Evolutionary conservation across 2,329 filamentous ascomycete species (phyloP).

Genomic region (Colletotrichum coccodes): DNA sequence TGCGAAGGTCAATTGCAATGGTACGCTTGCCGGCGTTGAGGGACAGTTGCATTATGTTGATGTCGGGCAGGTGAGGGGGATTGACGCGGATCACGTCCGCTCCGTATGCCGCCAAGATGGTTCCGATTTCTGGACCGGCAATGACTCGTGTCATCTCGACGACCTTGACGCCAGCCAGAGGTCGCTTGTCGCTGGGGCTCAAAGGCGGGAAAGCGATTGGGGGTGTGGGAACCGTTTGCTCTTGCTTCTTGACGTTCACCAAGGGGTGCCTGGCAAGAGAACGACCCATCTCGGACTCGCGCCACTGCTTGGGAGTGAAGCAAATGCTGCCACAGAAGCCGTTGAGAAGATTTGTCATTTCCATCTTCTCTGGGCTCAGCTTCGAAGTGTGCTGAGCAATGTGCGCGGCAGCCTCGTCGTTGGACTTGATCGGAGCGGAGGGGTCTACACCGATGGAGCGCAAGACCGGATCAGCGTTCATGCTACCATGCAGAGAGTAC

Average conservation of each 20-base stretch:
- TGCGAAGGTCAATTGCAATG: constrained; percentile 56
- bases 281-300: constrained; percentile 25
- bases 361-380: constrained; percentile 26
- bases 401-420: constrained; percentile 15
- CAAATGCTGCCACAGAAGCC: constrained; percentile 27
- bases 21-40: constrained; percentile 59
- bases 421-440: background rate
- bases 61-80: constrained; percentile 52
- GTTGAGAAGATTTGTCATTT: constrained; percentile 21
- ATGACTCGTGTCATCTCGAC: constrained; percentile 61
- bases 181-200: constrained; percentile 41
- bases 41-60: constrained; percentile 50
- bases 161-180: constrained; percentile 58
- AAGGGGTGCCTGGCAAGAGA: constrained; percentile 35
- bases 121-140: constrained; percentile 56
- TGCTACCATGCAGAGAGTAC: constrained; percentile 62
- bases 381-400: constrained; percentile 14
- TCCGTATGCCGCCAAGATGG: constrained; percentile 53
- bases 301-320: constrained; percentile 24
- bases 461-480: constrained; percentile 54
- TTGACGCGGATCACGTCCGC: constrained; percentile 58
- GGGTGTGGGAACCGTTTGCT: constrained; percentile 45
- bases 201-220: constrained; percentile 44
- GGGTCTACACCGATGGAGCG: constrained; percentile 54
- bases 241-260: constrained; percentile 49